These are phyloP conservation scores for Rostrohypoxylon terebratum DNA, from an alignment of 495 filamentous ascomycete genomes.

Conservation along the genomic window DNA sequence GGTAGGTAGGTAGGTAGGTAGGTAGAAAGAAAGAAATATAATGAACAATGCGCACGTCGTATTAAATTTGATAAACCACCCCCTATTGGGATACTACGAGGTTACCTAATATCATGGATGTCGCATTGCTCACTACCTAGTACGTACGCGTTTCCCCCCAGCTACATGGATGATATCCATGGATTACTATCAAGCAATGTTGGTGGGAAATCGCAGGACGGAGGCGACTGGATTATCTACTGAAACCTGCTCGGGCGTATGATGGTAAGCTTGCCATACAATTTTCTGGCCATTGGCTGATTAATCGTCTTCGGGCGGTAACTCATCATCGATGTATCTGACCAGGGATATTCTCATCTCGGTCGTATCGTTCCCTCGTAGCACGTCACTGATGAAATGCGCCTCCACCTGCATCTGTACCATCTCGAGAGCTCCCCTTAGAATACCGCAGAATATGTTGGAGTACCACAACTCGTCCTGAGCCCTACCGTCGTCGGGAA, in stretches of 20 bases:
- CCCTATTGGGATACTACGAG: not conserved
- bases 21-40: no score
- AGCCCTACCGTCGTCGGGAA: constrained; percentile 93
- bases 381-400: constrained; percentile 93
- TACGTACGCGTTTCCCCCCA: not conserved
- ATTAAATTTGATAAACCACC: not conserved
- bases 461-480: constrained; percentile 99
- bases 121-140: not conserved
- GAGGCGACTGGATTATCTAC: not conserved
- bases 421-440: constrained; percentile 95
- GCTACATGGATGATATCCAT: not conserved
- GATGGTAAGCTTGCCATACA: not conserved
- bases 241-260: not conserved
- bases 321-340: constrained; percentile 96
- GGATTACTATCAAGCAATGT: not conserved
- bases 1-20: not conserved
- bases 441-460: constrained; percentile 93
- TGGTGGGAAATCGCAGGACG: not conserved
- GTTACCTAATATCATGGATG: not conserved
- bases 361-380: constrained; percentile 93
- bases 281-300: not conserved
- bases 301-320: constrained; percentile 96
- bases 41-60: no score
- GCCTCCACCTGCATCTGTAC: constrained; percentile 99
- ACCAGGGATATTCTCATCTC: constrained; percentile 96